Percentiles rank a stretch among this genome's conserved stretches.
Conservation (phyloP, 1,284 basidiomycete genomes). For the Pseudozyma pruni region DNA sequence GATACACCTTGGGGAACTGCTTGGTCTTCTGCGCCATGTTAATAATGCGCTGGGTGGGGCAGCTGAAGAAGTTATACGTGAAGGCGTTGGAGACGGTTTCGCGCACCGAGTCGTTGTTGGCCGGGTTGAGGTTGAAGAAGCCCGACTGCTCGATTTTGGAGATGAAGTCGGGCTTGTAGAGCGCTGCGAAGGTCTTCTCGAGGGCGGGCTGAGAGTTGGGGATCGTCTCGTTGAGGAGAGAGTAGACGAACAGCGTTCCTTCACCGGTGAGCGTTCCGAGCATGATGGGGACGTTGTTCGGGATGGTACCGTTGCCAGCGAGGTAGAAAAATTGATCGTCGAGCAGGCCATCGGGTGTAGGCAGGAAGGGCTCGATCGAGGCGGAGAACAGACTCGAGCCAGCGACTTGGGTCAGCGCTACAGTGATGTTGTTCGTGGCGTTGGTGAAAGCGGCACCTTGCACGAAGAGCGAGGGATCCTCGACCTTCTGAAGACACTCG, state of each 20-base stretch:
- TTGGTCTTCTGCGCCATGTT: conserved; percentile 7
- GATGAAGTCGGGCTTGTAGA: conserved; percentile 16
- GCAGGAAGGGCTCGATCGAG: conserved; percentile 40
- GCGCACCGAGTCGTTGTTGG: conserved; percentile 26
- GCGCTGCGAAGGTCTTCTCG: conserved; percentile 7
- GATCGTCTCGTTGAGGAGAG: conserved; percentile 15
- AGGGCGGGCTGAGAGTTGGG: conserved; percentile 23
- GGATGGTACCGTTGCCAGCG: conserved; percentile 38
- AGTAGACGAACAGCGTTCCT: conserved; percentile 33
- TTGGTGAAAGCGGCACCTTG: conserved; percentile 24
- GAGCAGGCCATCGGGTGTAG: conserved; percentile 29
- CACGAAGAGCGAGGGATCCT: conserved; percentile 18
- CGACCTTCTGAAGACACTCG: conserved; percentile 33
- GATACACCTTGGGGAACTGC: conserved; percentile 31
- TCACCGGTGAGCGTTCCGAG: conserved; percentile 37
- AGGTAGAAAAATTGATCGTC: conserved; percentile 49
- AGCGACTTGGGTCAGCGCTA: conserved; percentile 4
- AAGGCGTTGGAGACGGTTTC: conserved; percentile 22
- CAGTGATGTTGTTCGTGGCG: conserved; percentile 22
- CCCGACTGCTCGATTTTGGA: conserved; percentile 13
- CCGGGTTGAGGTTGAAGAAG: conserved; percentile 29
- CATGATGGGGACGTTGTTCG: conserved; percentile 37
- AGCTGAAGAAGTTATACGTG: conserved; percentile 48
- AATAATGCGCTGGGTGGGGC: conserved; percentile 35
- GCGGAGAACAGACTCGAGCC: conserved; percentile 7